Conservation (phyloP, 768 basidiomycete genomes). For the Auricularia heimuer region DNA sequence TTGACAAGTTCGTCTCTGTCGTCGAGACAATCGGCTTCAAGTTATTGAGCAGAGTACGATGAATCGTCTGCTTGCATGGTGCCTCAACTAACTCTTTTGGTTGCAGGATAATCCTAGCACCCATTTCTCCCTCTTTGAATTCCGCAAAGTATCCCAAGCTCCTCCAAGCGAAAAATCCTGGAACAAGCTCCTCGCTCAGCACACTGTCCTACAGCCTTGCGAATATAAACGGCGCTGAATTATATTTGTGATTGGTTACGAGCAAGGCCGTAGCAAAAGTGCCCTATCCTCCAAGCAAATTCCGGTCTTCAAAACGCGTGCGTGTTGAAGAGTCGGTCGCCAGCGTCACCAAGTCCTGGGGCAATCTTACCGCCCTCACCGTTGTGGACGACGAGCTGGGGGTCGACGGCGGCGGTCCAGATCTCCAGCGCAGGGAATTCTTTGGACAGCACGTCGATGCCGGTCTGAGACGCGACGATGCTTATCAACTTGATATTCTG, state of each 20-base stretch:
- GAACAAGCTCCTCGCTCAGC: conserved; percentile 41
- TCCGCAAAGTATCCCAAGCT: conserved; percentile 47
- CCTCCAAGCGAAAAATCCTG: conserved; percentile 50
- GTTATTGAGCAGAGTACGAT: conserved; percentile 50
- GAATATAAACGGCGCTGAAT: conserved; percentile 81
- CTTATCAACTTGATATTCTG: neutral
- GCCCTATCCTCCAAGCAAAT: too few species aligned
- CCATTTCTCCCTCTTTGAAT: conserved; percentile 80
- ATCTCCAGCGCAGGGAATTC: conserved; percentile 83
- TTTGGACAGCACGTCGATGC: conserved; percentile 52
- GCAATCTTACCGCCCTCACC: conserved; percentile 58
- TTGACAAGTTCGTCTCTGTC: conserved; percentile 56
- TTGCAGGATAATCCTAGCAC: conserved; percentile 68
- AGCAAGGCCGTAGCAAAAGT: too few species aligned
- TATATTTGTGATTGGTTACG: neutral
- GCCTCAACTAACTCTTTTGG: too few species aligned
- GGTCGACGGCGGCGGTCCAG: conserved; percentile 78
- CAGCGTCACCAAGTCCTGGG: conserved; percentile 90
- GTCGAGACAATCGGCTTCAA: conserved; percentile 65
- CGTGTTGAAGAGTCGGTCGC: conserved; percentile 80
- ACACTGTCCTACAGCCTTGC: conserved; percentile 68
- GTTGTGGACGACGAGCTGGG: conserved; percentile 40
- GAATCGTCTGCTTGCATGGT: too few species aligned
- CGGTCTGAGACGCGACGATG: conserved; percentile 35
- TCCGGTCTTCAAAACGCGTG: neutral